A percentile compares a stretch with the other conserved stretches of the same genome.
Evolutionary conservation across 805 yeast species (phyloP).

Genomic region (Lipomyces chichibuensis): DNA sequence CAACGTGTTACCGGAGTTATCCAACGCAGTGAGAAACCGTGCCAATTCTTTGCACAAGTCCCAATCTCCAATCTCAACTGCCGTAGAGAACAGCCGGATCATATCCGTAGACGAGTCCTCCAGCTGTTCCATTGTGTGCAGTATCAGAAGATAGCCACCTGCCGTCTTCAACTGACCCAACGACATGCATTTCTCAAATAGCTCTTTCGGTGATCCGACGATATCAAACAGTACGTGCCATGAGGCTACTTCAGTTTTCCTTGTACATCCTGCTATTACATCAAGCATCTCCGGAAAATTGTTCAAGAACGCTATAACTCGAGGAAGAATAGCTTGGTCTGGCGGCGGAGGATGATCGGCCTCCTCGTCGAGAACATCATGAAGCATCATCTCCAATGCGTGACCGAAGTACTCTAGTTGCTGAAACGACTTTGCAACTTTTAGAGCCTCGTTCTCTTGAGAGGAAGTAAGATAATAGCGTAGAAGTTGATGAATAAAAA

Average conservation of each 20-base stretch:
- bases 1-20: constrained; percentile 39
- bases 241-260: constrained; percentile 60
- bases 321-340: constrained; percentile 29
- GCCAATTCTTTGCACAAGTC: constrained; percentile 47
- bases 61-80: constrained; percentile 43
- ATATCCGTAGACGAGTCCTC: constrained; percentile 41
- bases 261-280: constrained; percentile 53
- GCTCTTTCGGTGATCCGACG: constrained; percentile 44
- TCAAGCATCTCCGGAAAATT: constrained; percentile 46
- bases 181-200: constrained; percentile 45
- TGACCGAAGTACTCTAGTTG: constrained; percentile 48
- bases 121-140: constrained; percentile 44
- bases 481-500: constrained; percentile 32
- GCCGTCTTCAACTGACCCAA: constrained; percentile 47
- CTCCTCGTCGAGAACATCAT: constrained; percentile 43
- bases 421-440: constrained; percentile 29
- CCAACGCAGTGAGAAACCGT: constrained; percentile 47
- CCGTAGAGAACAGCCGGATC: constrained; percentile 42
- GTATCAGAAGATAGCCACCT: constrained; percentile 47
- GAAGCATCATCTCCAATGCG: constrained; percentile 48
- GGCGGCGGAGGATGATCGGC: constrained; percentile 34
- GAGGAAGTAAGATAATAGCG: constrained; percentile 24
- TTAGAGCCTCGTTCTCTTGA: constrained; percentile 31
- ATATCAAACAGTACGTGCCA: constrained; percentile 52
- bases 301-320: constrained; percentile 41